A percentile compares a stretch with the other conserved stretches of the same genome.
These are phyloP conservation scores for Trichoderma arundinaceum DNA, from an alignment of 2,329 filamentous ascomycete genomes.

Conservation along the genomic window DNA sequence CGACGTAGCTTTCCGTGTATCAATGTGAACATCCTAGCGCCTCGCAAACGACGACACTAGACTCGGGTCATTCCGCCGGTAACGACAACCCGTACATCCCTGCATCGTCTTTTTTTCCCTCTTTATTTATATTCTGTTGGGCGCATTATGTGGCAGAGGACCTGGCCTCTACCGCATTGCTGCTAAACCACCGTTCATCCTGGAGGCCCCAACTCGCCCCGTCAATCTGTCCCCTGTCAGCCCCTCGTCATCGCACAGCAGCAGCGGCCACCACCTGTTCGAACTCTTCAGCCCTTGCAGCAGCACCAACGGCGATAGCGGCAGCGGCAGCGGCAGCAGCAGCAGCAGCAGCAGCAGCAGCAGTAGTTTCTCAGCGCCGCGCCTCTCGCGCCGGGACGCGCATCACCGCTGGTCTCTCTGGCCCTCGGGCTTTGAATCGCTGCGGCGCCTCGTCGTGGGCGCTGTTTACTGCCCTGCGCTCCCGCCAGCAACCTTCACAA, in stretches of 20 bases:
- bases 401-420: slow-evolving; percentile 52
- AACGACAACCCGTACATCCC: neutral
- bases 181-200: slow-evolving; percentile 51
- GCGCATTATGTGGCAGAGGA: slow-evolving; percentile 62
- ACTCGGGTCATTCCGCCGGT: neutral
- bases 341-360: neutral
- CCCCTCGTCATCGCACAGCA: slow-evolving; percentile 34
- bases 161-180: slow-evolving; percentile 59
- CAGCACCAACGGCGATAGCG: neutral
- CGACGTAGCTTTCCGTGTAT: no score
- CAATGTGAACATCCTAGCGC: neutral
- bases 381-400: slow-evolving; percentile 57
- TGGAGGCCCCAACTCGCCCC: slow-evolving; percentile 60
- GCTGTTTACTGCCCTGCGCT: slow-evolving; percentile 62
- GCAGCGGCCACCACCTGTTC: slow-evolving; percentile 38
- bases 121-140: slow-evolving; percentile 25
- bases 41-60: no score
- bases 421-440: slow-evolving; percentile 54
- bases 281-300: slow-evolving; percentile 11
- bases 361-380: slow-evolving; percentile 34
- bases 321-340: neutral
- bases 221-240: slow-evolving; percentile 37
- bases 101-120: no score
- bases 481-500: slow-evolving; percentile 62
- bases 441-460: slow-evolving; percentile 61